Conservation (phyloP, 1,139 yeast genomes). For the Spathaspora sp. region DNA sequence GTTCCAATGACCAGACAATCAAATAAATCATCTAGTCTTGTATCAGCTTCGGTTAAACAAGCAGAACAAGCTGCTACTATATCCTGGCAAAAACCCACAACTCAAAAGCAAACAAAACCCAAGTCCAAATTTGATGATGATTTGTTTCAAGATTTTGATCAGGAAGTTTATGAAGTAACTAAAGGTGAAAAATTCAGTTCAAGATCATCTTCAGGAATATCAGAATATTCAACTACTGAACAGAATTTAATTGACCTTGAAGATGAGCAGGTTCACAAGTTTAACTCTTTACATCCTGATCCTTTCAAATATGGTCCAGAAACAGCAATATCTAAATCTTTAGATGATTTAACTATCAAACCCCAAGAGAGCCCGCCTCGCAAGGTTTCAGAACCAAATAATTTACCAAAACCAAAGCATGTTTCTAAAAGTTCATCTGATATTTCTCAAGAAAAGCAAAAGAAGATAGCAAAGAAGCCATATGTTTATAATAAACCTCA, state of each 20-base stretch:
- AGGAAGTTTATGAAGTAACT: conserved; percentile 21
- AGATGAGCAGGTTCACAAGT: conserved; percentile 15
- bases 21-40: conserved; percentile 9
- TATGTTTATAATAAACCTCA: conserved; percentile 43
- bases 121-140: conserved; percentile 21
- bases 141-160: conserved; percentile 49
- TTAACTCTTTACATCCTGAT: conserved; percentile 6
- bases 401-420: conserved; percentile 5
- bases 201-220: conserved; percentile 15
- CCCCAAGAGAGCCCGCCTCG: conserved; percentile 10
- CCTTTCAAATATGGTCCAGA: conserved; percentile 1
- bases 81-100: conserved; percentile 36
- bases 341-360: conserved; percentile 21
- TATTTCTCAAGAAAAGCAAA: conserved; percentile 6
- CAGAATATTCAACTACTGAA: conserved; percentile 8
- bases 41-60: conserved; percentile 15
- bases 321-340: conserved; percentile 9
- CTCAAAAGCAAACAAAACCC: conserved; percentile 14
- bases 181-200: conserved; percentile 23
- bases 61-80: conserved; percentile 49
- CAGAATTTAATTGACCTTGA: conserved; percentile 39
- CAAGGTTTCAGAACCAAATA: neutral
- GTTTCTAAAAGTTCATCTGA: conserved; percentile 3
- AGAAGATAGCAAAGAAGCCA: conserved; percentile 19
- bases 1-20: conserved; percentile 3